Conservation (phyloP, 2,329 filamentous ascomycete genomes). For the Colletotrichum trifolii region DNA sequence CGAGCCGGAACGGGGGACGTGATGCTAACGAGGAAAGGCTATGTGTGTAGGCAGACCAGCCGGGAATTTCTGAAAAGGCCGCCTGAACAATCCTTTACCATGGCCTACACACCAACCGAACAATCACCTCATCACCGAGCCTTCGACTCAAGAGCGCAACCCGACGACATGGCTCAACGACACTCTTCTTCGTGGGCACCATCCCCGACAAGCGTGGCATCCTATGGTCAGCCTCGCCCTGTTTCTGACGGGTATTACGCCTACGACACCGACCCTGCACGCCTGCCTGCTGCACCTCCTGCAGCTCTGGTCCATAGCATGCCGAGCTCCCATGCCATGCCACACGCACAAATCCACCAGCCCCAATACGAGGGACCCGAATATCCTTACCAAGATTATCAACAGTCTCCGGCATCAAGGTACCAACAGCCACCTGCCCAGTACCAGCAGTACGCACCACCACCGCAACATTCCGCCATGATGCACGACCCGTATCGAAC, state of each 20-base stretch:
- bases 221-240: conserved; percentile 42
- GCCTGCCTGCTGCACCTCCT: conserved; percentile 42
- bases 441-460: conserved; percentile 34
- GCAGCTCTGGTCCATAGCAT: conserved; percentile 39
- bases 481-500: conserved; percentile 24
- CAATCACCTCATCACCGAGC: conserved; percentile 41
- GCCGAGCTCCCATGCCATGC: conserved; percentile 33
- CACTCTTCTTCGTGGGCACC: conserved; percentile 44
- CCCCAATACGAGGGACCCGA: conserved; percentile 34
- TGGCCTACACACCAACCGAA: conserved; percentile 46
- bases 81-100: conserved; percentile 35
- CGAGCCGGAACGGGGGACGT: conserved; percentile 28
- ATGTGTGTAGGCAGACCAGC: not conserved
- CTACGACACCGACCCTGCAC: conserved; percentile 41
- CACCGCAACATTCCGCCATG: conserved; percentile 32
- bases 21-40: conserved; percentile 16
- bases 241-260: conserved; percentile 40
- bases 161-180: conserved; percentile 50
- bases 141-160: conserved; percentile 42
- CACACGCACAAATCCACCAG: conserved; percentile 14
- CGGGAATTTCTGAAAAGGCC: not conserved
- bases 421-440: conserved; percentile 38
- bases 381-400: conserved; percentile 39
- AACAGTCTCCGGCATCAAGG: conserved; percentile 39
- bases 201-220: conserved; percentile 25